Percentiles rank a stretch among this genome's conserved stretches.
Conservation (phyloP, 2,329 filamentous ascomycete species). For the Juglanconis oblonga region DNA sequence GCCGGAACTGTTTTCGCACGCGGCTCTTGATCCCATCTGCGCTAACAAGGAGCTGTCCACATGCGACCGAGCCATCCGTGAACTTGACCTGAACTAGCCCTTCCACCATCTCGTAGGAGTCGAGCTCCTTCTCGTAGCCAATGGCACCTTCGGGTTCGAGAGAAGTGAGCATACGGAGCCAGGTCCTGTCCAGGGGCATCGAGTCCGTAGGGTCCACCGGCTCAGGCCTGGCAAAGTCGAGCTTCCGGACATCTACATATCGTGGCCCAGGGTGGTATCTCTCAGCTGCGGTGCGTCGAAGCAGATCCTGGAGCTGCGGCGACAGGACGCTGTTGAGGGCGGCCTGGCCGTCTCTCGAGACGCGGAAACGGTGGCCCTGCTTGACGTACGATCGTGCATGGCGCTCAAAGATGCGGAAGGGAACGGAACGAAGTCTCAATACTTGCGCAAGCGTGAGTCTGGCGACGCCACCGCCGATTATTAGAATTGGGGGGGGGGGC, state of each 20-base stretch:
- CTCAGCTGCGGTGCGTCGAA: conserved; percentile 23
- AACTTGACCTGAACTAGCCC: conserved; percentile 23
- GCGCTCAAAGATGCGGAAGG: conserved; percentile 29
- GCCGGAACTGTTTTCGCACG: conserved; percentile 29
- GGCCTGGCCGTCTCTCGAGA: conserved; percentile 24
- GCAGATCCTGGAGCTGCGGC: conserved; percentile 20
- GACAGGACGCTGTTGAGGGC: conserved; percentile 27
- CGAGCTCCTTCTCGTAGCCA: conserved; percentile 29
- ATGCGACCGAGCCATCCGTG: conserved; percentile 25
- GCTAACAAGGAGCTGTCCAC: conserved; percentile 27
- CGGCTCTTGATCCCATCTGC: conserved; percentile 29
- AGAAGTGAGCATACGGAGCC: conserved; percentile 27
- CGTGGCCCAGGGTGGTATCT: conserved; percentile 23
- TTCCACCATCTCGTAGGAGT: conserved; percentile 22
- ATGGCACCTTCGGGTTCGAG: conserved; percentile 26
- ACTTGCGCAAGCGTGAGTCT: conserved; percentile 38
- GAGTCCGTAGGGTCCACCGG: conserved; percentile 16
- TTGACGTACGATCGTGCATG: conserved; percentile 20
- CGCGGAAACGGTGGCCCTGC: conserved; percentile 30
- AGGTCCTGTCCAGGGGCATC: conserved; percentile 28
- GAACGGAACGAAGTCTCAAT: conserved; percentile 26
- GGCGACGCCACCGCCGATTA: conserved; percentile 40
- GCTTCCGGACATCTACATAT: conserved; percentile 25
- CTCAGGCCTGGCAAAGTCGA: conserved; percentile 21
- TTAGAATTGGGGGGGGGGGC: conserved; percentile 30